phyloP scores from a whole-genome alignment of 768 basidiomycete genomes.

The Exsudoporus frostii region DNA sequence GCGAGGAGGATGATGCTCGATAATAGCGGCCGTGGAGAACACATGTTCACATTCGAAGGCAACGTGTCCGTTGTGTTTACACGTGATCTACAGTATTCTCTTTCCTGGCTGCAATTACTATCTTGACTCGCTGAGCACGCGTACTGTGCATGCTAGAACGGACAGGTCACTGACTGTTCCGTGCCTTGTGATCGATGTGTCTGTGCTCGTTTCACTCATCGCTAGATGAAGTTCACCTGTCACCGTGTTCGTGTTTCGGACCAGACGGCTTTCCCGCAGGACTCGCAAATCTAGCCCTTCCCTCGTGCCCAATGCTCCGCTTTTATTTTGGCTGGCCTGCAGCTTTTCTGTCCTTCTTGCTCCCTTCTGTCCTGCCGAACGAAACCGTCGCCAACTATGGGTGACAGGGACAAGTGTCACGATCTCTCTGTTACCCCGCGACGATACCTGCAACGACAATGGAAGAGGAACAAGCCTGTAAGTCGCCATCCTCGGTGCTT shows the following conservation, averaged over 20 bases:
- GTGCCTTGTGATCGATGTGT: constrained; percentile 23
- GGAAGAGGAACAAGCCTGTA: constrained; percentile 42
- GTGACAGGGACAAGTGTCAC: constrained; percentile 9
- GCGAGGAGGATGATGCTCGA: neutral
- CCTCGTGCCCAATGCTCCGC: constrained; percentile 30
- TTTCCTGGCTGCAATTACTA: constrained; percentile 4
- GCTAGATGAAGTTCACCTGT: constrained; percentile 12
- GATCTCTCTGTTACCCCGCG: constrained; percentile 25
- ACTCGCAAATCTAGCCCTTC: constrained; percentile 22
- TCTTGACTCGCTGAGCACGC: constrained; percentile 21
- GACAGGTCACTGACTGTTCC: constrained; percentile 10
- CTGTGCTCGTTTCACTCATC: constrained; percentile 15
- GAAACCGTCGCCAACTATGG: constrained; percentile 8
- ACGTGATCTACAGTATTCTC: constrained; percentile 6
- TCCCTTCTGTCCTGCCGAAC: constrained; percentile 6
- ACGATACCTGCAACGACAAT: constrained; percentile 39
- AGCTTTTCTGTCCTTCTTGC: constrained; percentile 1
- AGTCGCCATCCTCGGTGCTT: constrained; percentile 12
- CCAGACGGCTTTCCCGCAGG: constrained; percentile 17
- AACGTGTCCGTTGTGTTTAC: constrained; percentile 21
- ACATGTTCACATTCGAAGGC: constrained; percentile 22
- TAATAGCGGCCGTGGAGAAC: neutral
- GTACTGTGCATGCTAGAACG: constrained; percentile 23
- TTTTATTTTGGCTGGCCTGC: constrained; percentile 20
- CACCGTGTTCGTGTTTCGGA: constrained; percentile 28